Evolutionary conservation across 2,329 filamentous ascomycete genomes (phyloP).

Genomic region (Knoxdaviesia capensis): DNA sequence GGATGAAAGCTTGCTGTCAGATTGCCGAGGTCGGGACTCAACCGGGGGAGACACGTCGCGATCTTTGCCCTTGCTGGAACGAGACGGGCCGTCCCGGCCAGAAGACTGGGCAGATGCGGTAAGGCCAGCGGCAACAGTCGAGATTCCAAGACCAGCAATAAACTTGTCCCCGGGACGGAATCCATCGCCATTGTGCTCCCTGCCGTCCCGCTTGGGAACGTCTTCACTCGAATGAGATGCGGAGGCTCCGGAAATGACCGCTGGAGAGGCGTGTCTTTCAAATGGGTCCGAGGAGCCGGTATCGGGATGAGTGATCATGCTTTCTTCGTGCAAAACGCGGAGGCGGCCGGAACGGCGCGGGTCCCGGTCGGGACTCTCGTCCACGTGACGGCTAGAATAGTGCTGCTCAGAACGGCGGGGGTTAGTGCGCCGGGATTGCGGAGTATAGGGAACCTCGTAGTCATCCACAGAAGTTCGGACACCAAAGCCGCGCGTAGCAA

Average conservation of each 20-base stretch:
- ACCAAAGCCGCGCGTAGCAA: conserved; percentile 28
- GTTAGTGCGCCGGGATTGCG: conserved; percentile 7
- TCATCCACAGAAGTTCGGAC: conserved; percentile 17
- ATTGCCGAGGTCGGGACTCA: not conserved
- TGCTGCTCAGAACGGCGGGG: conserved; percentile 10
- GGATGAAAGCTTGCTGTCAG: not conserved
- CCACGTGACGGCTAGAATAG: conserved; percentile 22
- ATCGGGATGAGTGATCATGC: conserved; percentile 6
- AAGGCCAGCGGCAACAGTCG: conserved; percentile 26
- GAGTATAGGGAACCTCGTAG: too few species aligned
- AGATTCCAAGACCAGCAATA: conserved; percentile 24
- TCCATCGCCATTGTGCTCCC: conserved; percentile 18
- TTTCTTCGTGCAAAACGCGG: conserved; percentile 7
- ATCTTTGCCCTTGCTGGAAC: not conserved
- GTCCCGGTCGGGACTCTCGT: conserved; percentile 10
- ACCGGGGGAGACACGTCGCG: not conserved
- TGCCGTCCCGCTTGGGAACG: conserved; percentile 6
- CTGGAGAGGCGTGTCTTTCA: too few species aligned
- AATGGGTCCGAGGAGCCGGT: too few species aligned
- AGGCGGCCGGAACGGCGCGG: conserved; percentile 4
- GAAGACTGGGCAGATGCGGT: not conserved
- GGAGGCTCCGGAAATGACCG: too few species aligned
- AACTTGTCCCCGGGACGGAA: conserved; percentile 27
- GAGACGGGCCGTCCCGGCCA: not conserved
- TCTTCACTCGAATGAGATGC: too few species aligned